Conservation (phyloP, 306 rosid species). For the Glycine latifolia region DNA sequence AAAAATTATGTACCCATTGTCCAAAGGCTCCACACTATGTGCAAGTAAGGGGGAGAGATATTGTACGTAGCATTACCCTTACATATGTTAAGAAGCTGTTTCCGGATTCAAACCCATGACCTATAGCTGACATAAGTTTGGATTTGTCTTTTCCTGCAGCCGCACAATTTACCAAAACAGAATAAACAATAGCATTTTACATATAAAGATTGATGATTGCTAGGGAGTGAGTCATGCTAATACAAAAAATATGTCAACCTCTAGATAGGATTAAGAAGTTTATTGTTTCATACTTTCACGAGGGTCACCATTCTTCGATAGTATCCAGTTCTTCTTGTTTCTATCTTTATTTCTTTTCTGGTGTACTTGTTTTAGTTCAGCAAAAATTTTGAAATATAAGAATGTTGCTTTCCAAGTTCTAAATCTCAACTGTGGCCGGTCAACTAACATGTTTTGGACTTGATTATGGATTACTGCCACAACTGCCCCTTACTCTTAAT, state of each 20-base stretch:
- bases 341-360: neutral
- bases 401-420: constrained; percentile 38
- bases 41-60: no score
- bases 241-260: constrained; percentile 52
- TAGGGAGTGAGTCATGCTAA: constrained; percentile 53
- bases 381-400: constrained; percentile 34
- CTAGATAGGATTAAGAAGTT: constrained; percentile 51
- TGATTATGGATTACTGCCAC: constrained; percentile 34
- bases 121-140: constrained; percentile 43
- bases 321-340: constrained; percentile 38
- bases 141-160: constrained; percentile 45
- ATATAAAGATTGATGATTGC: constrained; percentile 58
- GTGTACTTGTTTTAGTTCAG: constrained; percentile 30
- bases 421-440: constrained; percentile 24
- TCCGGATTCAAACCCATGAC: no score
- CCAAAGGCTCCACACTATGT: no score
- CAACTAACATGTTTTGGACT: constrained; percentile 39
- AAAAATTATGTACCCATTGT: no score
- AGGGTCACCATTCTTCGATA: constrained; percentile 47
- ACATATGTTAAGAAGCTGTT: no score
- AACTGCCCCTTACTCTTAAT: neutral
- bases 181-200: constrained; percentile 60
- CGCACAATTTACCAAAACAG: constrained; percentile 42
- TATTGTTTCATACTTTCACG: constrained; percentile 50
- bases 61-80: no score